phyloP scores from a whole-genome alignment of 441 rosid species.

The Erodium trifolium region DNA sequence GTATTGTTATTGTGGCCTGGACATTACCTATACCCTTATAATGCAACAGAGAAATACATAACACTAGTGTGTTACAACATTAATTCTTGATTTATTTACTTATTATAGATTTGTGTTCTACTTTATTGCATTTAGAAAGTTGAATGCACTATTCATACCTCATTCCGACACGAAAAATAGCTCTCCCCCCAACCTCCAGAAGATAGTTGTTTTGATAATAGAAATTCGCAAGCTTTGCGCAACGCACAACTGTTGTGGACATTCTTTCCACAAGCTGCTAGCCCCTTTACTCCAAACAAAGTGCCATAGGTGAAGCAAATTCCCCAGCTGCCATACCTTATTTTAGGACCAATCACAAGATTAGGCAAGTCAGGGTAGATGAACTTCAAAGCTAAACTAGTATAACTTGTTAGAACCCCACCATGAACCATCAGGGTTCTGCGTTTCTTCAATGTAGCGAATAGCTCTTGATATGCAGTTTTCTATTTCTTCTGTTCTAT shows the following conservation, averaged over 20 bases:
- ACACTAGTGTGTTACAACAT: not conserved
- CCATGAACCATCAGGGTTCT: not conserved
- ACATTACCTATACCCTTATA: no score
- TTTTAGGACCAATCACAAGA: not conserved
- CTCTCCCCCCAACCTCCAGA: not conserved
- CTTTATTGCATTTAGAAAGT: no score
- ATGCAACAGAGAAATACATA: not conserved
- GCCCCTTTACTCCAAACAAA: not conserved
- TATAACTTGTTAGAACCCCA: not conserved
- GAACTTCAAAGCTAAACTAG: not conserved
- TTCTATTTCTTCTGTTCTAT: not conserved
- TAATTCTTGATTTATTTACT: no score
- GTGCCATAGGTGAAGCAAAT: not conserved
- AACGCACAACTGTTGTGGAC: not conserved
- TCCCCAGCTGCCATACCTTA: not conserved
- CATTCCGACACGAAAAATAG: not conserved
- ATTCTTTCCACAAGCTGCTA: not conserved
- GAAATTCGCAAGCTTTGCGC: not conserved
- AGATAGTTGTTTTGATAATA: not conserved
- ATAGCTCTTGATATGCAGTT: not conserved
- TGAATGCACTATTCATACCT: not conserved
- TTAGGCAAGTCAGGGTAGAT: no score
- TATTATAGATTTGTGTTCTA: no score
- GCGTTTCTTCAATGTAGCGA: not conserved
- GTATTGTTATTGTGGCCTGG: no score